Base-by-base conservation (phyloP, 2,329 filamentous ascomycete genomes). In the Curvularia verruculosa region DNA sequence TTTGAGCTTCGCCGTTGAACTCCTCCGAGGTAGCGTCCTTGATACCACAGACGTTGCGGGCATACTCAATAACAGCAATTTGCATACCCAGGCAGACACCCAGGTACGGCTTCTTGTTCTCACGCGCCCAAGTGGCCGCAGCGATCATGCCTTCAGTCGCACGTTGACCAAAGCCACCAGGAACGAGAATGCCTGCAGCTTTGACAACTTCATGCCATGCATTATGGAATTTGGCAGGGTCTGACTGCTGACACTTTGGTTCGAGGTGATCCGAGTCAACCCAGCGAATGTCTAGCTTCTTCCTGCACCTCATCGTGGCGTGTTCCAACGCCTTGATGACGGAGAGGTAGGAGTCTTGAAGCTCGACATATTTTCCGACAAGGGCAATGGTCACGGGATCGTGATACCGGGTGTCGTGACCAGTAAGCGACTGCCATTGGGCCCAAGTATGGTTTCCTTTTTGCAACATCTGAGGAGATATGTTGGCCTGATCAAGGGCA, bases 21-120 rank as follows among this genome's bases (percentile, higher is more conserved):
- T 88, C 86, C 52, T 81, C 81, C 5, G 82, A 85, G 4, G 81
- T 82, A 1, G 85, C 85, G 41, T 81, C 77, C 3, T 78, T 75
- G 60, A 92, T 82, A 26, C 85, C 85, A 77, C 87, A 90, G 1
- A 94, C 81, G 64, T 91, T 87, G 40, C 92, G 87, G 1, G 92
- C 92, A 67, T 87, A 91, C 77, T 98, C 93, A 65, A 97, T 89
- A 45, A 96, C 92, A 19, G 94, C 92, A 45, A 96, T 85, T 76
- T 98, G 95, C 88, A 96, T 92, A 55, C 92, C 92, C 21, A 97
- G 82, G 74, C 94, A 97, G 61, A 98, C 89, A 57, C 95, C 95
- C 0, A 98, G 83, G 78, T 89, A 97, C 1, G 92, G 92, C 3
- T 85, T 85, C 60, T 89, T 88, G 68, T 92, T 88, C 64, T 89